Conservation (phyloP, 257 asterid genomes). For the Anisodus acutangulus region DNA sequence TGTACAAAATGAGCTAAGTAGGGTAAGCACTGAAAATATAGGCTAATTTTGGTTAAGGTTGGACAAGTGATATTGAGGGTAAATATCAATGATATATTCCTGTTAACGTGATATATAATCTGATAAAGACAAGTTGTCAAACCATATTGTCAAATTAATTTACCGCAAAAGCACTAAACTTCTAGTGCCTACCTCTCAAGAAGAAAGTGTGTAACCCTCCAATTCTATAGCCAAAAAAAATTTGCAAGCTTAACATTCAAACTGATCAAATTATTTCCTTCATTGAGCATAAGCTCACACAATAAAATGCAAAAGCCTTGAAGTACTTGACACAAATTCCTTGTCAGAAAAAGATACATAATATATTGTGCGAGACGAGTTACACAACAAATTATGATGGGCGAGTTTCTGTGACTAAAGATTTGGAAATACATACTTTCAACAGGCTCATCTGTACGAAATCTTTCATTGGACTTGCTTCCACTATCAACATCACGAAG, state of each 20-base stretch:
- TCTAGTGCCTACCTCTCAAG: neutral
- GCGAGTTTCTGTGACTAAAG: neutral
- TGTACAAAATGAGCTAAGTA: too few species aligned
- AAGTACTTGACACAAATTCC: neutral
- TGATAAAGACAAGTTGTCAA: conserved; percentile 8
- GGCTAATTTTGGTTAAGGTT: too few species aligned
- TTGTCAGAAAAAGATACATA: neutral
- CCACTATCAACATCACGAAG: conserved; percentile 96
- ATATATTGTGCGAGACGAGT: neutral
- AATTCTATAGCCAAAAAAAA: neutral
- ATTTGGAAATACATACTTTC: conserved; percentile 65
- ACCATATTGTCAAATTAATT: neutral
- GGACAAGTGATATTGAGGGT: too few species aligned
- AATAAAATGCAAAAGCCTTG: conserved; percentile 1
- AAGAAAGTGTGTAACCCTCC: conserved; percentile 4
- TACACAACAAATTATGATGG: neutral
- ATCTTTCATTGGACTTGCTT: conserved; percentile 81
- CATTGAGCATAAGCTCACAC: neutral
- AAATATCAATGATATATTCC: neutral
- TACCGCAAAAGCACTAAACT: neutral
- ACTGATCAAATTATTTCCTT: conserved; percentile 4
- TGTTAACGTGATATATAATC: neutral
- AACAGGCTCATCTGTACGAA: conserved; percentile 87
- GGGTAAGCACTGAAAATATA: too few species aligned
- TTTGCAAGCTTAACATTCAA: neutral